Evolutionary conservation across 225 moss, liverwort and hornwort genomes (phyloP).

Genomic region (Pleurozium schreberi): DNA sequence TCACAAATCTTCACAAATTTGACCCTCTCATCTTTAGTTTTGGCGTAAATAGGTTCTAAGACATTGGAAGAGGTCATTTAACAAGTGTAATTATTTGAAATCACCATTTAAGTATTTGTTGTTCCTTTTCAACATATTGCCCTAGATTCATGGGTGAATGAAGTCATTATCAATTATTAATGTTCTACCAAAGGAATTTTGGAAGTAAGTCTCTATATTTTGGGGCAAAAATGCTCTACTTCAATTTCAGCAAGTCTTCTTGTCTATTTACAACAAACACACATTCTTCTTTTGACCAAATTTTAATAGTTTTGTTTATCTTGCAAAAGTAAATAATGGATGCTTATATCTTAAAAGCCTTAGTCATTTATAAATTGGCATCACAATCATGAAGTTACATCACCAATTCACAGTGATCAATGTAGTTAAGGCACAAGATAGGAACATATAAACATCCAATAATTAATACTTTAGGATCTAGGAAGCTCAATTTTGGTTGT

Average conservation of each 20-base stretch:
- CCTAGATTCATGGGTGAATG: not conserved
- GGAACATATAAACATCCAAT: not conserved
- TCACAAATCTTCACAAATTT: not conserved
- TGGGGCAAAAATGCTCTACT: not conserved
- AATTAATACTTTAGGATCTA: not conserved
- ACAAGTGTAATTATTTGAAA: not conserved
- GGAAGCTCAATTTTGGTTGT: not conserved
- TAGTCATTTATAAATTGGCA: not conserved
- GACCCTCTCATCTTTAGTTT: not conserved
- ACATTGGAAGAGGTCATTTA: not conserved
- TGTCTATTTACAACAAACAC: not conserved
- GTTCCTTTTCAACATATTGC: not conserved
- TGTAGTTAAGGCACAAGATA: not conserved
- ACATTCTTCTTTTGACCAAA: not conserved
- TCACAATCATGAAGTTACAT: not conserved
- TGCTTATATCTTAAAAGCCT: not conserved
- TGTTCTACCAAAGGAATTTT: too few relatives aligned
- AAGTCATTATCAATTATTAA: not conserved
- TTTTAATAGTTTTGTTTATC: not conserved
- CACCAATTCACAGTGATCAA: not conserved
- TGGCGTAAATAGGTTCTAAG: fast-evolving
- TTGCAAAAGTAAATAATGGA: not conserved
- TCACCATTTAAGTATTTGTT: not conserved
- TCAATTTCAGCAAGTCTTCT: not conserved
- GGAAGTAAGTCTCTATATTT: not conserved